Conservation (phyloP, 2,329 filamentous ascomycete genomes). For the Pseudogymnoascus sp. region DNA sequence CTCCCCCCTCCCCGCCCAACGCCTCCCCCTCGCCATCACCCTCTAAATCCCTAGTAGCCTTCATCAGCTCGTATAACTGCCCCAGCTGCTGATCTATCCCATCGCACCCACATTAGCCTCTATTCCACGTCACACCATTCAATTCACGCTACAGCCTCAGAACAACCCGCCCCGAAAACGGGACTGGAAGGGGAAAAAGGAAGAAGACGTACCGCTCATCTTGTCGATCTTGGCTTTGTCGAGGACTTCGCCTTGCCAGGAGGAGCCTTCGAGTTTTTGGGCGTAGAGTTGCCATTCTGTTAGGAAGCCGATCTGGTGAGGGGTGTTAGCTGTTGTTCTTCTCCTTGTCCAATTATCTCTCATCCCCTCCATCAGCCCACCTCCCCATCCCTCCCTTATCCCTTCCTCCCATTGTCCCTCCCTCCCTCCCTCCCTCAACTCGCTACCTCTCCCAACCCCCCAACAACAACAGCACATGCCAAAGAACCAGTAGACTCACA, state of each 20-base stretch:
- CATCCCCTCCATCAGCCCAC: too few species aligned
- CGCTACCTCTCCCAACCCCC: background rate
- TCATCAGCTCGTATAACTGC: constrained; percentile 91
- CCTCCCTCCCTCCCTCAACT: too few species aligned
- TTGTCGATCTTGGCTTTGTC: constrained; percentile 80
- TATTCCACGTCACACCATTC: too few species aligned
- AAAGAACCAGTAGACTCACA: constrained; percentile 41
- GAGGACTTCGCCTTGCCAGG: constrained; percentile 77
- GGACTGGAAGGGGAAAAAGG: too few species aligned
- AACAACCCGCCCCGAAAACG: too few species aligned
- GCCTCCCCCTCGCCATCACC: background rate
- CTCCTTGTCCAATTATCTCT: background rate
- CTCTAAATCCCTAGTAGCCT: constrained; percentile 41
- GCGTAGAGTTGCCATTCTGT: constrained; percentile 96
- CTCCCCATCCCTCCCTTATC: too few species aligned
- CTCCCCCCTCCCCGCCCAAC: background rate
- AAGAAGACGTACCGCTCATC: constrained; percentile 70
- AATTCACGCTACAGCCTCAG: too few species aligned
- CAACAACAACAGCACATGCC: background rate
- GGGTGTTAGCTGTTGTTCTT: background rate
- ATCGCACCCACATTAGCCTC: background rate
- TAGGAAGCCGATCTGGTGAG: constrained; percentile 75
- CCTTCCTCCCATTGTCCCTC: too few species aligned
- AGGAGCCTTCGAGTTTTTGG: constrained; percentile 80
- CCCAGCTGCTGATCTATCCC: constrained; percentile 77